Evolutionary conservation across 495 filamentous ascomycete genomes (phyloP).

Genomic region (Sordaria brevicollis): DNA sequence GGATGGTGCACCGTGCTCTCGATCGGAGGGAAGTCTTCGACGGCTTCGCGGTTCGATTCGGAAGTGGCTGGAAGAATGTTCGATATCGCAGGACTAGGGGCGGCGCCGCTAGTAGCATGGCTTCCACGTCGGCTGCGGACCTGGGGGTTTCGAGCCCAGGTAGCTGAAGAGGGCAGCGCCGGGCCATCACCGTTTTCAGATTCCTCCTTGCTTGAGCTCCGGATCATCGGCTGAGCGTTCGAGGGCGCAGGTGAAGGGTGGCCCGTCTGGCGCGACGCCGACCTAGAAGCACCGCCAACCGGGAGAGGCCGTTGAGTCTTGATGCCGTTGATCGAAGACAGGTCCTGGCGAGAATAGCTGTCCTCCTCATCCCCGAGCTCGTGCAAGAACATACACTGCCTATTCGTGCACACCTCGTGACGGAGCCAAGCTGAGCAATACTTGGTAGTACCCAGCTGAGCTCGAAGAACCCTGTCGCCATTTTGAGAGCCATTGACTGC

Average conservation of each 20-base stretch:
- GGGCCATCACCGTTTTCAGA: conserved; percentile 64
- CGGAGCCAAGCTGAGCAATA: conserved; percentile 97
- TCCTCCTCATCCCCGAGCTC: conserved; percentile 95
- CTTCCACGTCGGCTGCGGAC: conserved; percentile 64
- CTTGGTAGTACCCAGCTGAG: conserved; percentile 95
- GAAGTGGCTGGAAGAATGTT: conserved; percentile 46
- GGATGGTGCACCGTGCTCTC: conserved; percentile 7
- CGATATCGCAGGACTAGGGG: conserved; percentile 68
- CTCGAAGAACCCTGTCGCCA: conserved; percentile 74
- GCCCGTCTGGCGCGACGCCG: conserved; percentile 38
- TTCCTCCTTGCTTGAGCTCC: conserved; percentile 68
- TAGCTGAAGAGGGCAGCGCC: conserved; percentile 83
- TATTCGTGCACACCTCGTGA: conserved; percentile 84
- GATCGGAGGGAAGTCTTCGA: conserved; percentile 16
- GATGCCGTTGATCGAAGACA: conserved; percentile 90
- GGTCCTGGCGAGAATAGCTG: conserved; percentile 87
- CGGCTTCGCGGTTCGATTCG: conserved; percentile 26
- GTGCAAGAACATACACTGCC: conserved; percentile 95
- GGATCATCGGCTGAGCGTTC: conserved; percentile 59
- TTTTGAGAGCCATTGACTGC: conserved; percentile 90
- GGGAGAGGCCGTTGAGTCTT: conserved; percentile 60
- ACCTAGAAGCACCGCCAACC: conserved; percentile 34
- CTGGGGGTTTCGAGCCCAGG: conserved; percentile 77
- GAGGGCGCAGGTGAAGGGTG: conserved; percentile 43
- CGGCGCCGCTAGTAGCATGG: conserved; percentile 64